Evolutionary conservation across 2,329 filamentous ascomycete species (phyloP).

Genomic region (Xylogone sp.): DNA sequence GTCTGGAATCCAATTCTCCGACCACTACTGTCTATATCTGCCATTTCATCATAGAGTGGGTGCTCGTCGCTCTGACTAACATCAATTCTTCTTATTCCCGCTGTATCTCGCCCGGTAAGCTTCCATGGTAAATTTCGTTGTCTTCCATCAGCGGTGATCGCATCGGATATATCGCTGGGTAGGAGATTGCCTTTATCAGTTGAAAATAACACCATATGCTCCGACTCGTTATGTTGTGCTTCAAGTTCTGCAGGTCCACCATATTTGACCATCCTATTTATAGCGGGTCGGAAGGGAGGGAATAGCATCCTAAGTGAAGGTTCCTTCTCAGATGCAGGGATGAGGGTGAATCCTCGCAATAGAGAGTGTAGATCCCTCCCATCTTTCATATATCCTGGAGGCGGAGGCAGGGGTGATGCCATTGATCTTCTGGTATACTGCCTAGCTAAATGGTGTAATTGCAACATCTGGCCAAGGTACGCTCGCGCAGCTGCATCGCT

Average conservation of each 20-base stretch:
- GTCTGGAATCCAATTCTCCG: not conserved
- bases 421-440: constrained; percentile 34
- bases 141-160: constrained; percentile 22
- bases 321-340: constrained; percentile 36
- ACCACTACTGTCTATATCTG: constrained; percentile 1
- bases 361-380: constrained; percentile 44
- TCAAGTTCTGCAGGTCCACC: constrained; percentile 24
- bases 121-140: constrained; percentile 28
- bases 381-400: constrained; percentile 37
- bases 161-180: constrained; percentile 12
- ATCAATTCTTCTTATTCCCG: not conserved
- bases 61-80: not conserved
- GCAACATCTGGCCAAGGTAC: constrained; percentile 53
- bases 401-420: constrained; percentile 37
- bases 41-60: not conserved
- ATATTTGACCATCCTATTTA: constrained; percentile 31
- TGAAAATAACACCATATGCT: constrained; percentile 25
- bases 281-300: constrained; percentile 28
- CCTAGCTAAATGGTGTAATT: constrained; percentile 45
- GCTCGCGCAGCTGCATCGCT: constrained; percentile 52
- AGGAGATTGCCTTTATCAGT: constrained; percentile 16
- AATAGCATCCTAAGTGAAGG: constrained; percentile 29
- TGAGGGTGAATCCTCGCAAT: constrained; percentile 45
- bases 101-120: constrained; percentile 12
- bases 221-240: constrained; percentile 12